Evolutionary conservation across 305 asterid genomes (phyloP), one percentile per base, ranked within the genome.

Genomic region (Fraxinus paxiana): DNA sequence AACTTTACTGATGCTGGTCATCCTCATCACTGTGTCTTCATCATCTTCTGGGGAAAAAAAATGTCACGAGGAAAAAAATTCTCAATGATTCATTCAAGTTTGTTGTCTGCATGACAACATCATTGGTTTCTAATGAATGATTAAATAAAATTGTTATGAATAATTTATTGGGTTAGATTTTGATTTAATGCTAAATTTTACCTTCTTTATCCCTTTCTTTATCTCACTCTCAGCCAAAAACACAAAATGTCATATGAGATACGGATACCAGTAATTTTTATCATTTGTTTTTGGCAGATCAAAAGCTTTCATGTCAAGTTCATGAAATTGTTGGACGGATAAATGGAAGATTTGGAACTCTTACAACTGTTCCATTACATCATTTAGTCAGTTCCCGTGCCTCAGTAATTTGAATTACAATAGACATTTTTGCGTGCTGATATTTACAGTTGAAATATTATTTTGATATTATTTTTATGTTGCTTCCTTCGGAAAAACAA

Each of bases 261-360:
- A 54, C 70, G 22, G 17, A 13, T 31, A 65, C 79, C 76, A 15
- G 76, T 80, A 48, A 10, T 61, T 37, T 69, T 31, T 79, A 77
- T 22, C 70, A 61, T 26, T 74, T 79, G 51, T 76, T 28, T 76
- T 20, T 85, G 84, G 70, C 90, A 90, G 93, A 90, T 87, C 94
- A 90, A 75, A 90, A 89, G 86, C 85, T 88, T 37, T 86, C 93
- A 22, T 81, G 90, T 46, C 92, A 90, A 83, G 93, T 90, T 88
- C 94, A 90, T 85, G 94, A 90, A 84, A 90, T 90, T 78, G 94
- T 90, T 78, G 92, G 94, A 61, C 81, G 94, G 86, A 90, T 90
- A 43, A 90, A 90, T 75, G 92, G 91, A 80, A 89, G 91, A 84
- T 90, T 90, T 63, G 94, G 94, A 80, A 80, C 88, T 56, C 90